Percentiles rank a stretch among this genome's conserved stretches.
These are phyloP conservation scores for Aspergillus viridinutans DNA, from an alignment of 2,329 filamentous ascomycete species.

Conservation along the genomic window DNA sequence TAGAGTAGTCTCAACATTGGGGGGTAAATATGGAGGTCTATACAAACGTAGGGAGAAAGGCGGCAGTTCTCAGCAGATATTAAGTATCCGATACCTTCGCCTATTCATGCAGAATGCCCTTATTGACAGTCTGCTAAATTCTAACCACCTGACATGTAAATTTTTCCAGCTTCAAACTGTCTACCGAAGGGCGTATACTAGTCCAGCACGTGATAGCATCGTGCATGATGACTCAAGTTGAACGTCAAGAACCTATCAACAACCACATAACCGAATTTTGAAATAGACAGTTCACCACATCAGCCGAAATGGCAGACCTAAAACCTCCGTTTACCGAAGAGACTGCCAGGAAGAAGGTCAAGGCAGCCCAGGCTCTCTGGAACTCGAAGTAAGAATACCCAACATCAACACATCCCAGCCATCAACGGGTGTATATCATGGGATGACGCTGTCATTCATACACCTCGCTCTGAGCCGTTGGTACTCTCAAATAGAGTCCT, in stretches of 20 bases:
- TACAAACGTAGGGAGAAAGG: no score
- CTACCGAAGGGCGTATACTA: background rate
- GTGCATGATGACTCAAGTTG: background rate
- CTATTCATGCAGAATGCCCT: no score
- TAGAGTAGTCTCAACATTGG: no score
- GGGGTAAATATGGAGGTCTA: no score
- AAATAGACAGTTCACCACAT: background rate
- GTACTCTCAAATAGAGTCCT: background rate
- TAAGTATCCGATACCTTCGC: no score
- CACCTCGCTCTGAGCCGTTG: background rate
- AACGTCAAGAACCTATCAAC: background rate
- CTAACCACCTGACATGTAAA: no score
- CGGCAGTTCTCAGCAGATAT: no score
- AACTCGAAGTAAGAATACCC: slow-evolving; percentile 61
- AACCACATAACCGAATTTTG: background rate
- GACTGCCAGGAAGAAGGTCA: slow-evolving; percentile 71
- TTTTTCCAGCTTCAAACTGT: no score
- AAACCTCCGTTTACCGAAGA: slow-evolving; percentile 71
- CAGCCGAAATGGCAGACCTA: slow-evolving; percentile 33
- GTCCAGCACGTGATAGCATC: background rate
- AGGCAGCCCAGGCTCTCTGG: slow-evolving; percentile 78
- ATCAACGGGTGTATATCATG: background rate
- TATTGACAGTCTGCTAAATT: no score
- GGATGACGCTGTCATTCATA: background rate
- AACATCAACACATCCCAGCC: background rate